Percentiles rank a stretch among this genome's conserved stretches.
phyloP scores from a whole-genome alignment of 768 basidiomycete genomes.

The Leccinum sublutescens region DNA sequence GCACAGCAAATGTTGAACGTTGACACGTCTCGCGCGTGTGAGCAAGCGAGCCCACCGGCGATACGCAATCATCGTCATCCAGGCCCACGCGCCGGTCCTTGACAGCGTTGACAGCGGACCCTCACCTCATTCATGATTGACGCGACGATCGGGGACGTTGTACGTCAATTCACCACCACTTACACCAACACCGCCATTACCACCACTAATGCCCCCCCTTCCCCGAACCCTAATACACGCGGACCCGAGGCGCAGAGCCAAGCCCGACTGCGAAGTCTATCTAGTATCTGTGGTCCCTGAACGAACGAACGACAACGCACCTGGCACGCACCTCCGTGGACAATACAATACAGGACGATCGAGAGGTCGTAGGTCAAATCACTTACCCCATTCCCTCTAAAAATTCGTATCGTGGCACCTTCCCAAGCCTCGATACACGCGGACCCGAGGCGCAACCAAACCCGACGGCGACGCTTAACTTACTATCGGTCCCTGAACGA shows the following conservation, averaged over 20 bases:
- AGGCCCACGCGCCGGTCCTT: not conserved
- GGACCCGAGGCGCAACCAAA: not conserved
- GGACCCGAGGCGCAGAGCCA: conserved; percentile 5
- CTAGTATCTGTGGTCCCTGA: not conserved
- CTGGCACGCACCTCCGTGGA: not conserved
- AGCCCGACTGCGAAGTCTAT: not conserved
- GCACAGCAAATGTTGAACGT: not conserved
- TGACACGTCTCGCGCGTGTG: not conserved
- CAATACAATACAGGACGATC: not conserved
- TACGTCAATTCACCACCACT: not conserved
- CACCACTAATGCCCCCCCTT: not conserved
- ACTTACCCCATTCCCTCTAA: not conserved
- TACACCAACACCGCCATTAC: not conserved
- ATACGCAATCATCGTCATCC: not conserved
- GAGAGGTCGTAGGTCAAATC: not conserved
- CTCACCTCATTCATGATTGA: not conserved
- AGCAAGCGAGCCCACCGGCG: not conserved
- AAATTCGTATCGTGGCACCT: not conserved
- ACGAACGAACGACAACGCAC: not conserved
- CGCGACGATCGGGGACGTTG: not conserved
- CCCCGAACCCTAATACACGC: conserved; percentile 6
- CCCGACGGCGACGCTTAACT: not conserved
- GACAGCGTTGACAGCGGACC: not conserved
- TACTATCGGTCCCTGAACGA: not conserved
- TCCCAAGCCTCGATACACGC: not conserved